Base-by-base conservation (phyloP, 257 asterid species). In the Capsicum baccatum region DNA sequence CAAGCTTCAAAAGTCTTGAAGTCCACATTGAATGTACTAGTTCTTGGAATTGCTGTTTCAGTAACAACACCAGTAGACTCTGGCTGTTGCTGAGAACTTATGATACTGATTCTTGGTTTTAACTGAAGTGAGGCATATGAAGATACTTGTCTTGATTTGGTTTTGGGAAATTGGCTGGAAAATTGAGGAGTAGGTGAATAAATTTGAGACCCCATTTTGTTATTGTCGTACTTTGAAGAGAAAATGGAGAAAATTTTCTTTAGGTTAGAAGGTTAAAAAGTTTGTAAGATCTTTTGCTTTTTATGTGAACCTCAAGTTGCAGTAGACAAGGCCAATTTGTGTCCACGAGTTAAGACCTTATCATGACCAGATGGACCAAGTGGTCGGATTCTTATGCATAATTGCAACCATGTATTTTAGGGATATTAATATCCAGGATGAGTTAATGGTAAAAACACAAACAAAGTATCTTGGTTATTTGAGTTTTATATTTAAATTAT, bases 1-100 rank as follows among this genome's bases (percentile, higher is more conserved):
- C 98, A 96, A 48, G 88, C 91, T 64, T 92, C 90, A 21, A 88
- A 85, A 15, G 97, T 91, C 86, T 88, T 89, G 92, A 96, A 94
- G 60, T 88, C 82, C 15, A 96, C 95, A 8, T 58, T 86, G 87
- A 83, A 90, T 8, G 58, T 64, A 50, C 86, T 83, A 19, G 89
- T 16, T 79, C 79, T 83, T 47, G 87, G 82, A 70, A 62, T 50
- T 83, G 85, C 67, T 14, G 84, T 60, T 84, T 88, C 86, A 14
- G 87, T 87, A 59, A 67, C 35, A 17, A 86, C 68, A 57, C 89
- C 44, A 13, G 87, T 69, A 66, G 91, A 87, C 83, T 57, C 14
- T 44, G 83, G 86, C 48, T 80, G 79, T 9, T 81, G 66, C 48
- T 85, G 57, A 42, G 57, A 66, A 83, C 82, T 56, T 67, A 63